phyloP scores from a whole-genome alignment of 257 asterid species.

The Plectranthus barbatus region DNA sequence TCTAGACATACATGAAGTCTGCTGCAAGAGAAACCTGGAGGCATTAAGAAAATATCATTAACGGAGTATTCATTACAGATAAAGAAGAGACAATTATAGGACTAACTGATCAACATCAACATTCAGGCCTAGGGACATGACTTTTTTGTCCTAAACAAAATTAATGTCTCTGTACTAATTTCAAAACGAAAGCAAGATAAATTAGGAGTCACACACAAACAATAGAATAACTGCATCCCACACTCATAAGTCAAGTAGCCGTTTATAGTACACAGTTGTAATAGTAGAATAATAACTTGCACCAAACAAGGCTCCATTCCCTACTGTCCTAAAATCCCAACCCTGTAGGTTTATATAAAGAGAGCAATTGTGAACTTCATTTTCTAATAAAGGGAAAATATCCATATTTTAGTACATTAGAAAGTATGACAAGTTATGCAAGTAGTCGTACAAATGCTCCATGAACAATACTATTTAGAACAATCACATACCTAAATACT shows the following conservation, averaged over 20 bases:
- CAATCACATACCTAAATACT: not conserved
- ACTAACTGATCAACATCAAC: not conserved
- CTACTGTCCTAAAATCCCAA: conserved; percentile 63
- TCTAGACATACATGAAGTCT: conserved; percentile 76
- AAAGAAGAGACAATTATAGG: not conserved
- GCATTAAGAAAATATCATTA: not conserved
- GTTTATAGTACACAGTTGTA: too few species aligned
- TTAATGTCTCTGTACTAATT: not conserved
- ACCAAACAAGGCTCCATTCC: conserved; percentile 70
- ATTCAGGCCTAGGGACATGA: not conserved
- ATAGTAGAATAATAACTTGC: too few species aligned
- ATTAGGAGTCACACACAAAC: conserved; percentile 46
- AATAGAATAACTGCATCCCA: not conserved
- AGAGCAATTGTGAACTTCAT: conserved; percentile 15
- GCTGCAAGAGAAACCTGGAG: conserved; percentile 83
- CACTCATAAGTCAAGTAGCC: not conserved
- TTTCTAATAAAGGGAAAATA: not conserved
- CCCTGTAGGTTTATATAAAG: conserved; percentile 46
- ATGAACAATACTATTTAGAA: not conserved
- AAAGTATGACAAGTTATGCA: not conserved
- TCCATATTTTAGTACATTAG: too few species aligned
- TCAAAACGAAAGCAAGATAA: conserved; percentile 29
- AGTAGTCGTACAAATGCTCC: not conserved
- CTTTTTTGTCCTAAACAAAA: not conserved
- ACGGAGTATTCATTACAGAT: conserved; percentile 14